A percentile compares a stretch with the other conserved stretches of the same genome.
These are phyloP conservation scores for Zalaria sp. DNA, from an alignment of 2,329 filamentous ascomycete genomes.

Conservation along the genomic window DNA sequence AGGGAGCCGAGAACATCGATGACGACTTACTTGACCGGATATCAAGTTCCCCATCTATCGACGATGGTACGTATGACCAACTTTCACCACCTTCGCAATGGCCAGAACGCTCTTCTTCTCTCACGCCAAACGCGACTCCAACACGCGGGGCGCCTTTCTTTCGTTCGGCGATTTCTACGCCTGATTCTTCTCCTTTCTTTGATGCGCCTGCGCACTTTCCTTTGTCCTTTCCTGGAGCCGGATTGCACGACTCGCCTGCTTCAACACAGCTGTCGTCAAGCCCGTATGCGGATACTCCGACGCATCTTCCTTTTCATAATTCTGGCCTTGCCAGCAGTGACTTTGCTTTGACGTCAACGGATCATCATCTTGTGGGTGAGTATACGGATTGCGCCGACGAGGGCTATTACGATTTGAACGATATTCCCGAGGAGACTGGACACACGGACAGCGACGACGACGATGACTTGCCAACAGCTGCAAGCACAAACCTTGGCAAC, in stretches of 20 bases:
- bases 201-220: constrained; percentile 19
- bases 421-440: neutral
- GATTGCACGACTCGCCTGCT: constrained; percentile 3
- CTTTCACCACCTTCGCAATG: constrained; percentile 12
- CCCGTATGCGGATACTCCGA: constrained; percentile 25
- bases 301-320: constrained; percentile 16
- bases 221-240: constrained; percentile 2
- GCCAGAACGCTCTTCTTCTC: constrained; percentile 27
- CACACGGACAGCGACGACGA: neutral
- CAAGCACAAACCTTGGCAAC: neutral
- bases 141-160: constrained; percentile 16
- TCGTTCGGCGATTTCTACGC: constrained; percentile 15
- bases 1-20: constrained; percentile 54
- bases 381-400: constrained; percentile 18
- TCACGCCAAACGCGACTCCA: constrained; percentile 22
- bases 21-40: constrained; percentile 98
- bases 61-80: constrained; percentile 76
- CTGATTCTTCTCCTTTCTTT: constrained; percentile 28
- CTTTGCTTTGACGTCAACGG: constrained; percentile 17
- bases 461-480: neutral
- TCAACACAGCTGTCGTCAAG: constrained; percentile 20
- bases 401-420: constrained; percentile 5
- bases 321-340: neutral
- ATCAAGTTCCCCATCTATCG: constrained; percentile 95
- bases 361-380: constrained; percentile 37